Evolutionary conservation across 164 flowering plant genomes (phyloP).

Genomic region (Vitis riparia): DNA sequence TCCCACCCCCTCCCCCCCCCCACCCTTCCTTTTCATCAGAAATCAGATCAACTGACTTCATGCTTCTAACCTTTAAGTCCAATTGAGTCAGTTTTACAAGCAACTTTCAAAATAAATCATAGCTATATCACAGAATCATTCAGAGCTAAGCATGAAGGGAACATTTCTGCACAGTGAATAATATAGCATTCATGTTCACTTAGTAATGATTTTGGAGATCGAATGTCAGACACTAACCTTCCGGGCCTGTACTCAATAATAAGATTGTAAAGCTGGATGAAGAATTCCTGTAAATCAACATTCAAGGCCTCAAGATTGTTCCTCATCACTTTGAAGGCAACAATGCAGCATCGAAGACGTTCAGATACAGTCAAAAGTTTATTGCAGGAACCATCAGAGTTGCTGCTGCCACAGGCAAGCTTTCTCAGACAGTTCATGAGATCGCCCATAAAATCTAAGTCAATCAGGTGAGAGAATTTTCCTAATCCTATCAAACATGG

Average conservation of each 20-base stretch:
- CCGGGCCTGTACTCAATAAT: conserved; percentile 82
- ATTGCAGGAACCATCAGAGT: conserved; percentile 29
- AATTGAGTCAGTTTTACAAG: too few species aligned
- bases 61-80: too few species aligned
- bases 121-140: too few species aligned
- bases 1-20: too few species aligned
- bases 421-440: conserved; percentile 75
- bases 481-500: conserved; percentile 89
- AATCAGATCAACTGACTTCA: too few species aligned
- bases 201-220: not conserved
- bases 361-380: conserved; percentile 69
- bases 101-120: too few species aligned
- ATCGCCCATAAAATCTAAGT: conserved; percentile 90
- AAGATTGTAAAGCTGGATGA: conserved; percentile 80
- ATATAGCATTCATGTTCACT: too few species aligned
- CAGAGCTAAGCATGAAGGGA: too few species aligned
- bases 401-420: conserved; percentile 61
- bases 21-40: too few species aligned
- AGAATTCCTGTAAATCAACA: conserved; percentile 89
- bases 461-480: conserved; percentile 80
- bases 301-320: conserved; percentile 88
- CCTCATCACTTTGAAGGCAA: conserved; percentile 95
- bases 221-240: conserved; percentile 52
- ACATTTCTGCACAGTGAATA: too few species aligned
- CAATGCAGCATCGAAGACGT: conserved; percentile 88